Base-by-base conservation (phyloP, 441 rosid genomes). In the Bruguiera hainesii region DNA sequence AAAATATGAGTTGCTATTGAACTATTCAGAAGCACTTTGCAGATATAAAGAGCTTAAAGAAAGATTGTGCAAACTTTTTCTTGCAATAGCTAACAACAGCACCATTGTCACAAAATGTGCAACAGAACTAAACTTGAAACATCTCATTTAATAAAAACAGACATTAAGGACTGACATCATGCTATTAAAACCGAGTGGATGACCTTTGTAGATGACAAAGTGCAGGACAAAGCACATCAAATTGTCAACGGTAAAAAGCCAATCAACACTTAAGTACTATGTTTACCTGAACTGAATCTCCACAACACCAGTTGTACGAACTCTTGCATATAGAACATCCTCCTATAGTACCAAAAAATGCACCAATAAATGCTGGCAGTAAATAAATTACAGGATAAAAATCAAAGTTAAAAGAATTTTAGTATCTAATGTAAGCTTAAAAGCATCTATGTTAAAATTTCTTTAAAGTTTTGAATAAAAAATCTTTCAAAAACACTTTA, bases 221-320 rank as follows among this genome's bases (percentile, higher is more conserved):
- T 25, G 9, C 33, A 23, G 11, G 61, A 6, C 23, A 25, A 49
- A 26, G 53, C 37, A 61, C 6, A 66, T 37, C 23, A 66, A 28
- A 56, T 19, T 39, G 26, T 29, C 48, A 20, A 9, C 0, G 1
- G 26, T 15, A 50, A 51, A 39, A 55, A 20, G 16, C 4, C 18
- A 23, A 31, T 23, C 4, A 6, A 55, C 53, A 60, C 6, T 9
- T 39, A 75, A 28, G 33, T 49, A 39, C 37, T 55, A 51, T 65
- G 61, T 70, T 83, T 82, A 95, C 99, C 98, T 95, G 95, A 95
- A 95, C 78, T 95, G 97, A 74, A 95, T 91, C 82, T 95, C 97
- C 61, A 95, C 97, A 16, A 95, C 97, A 71, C 99, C 99, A 65
- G 98, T 89, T 57, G 99, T 95, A 66, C 99, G 98, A 71, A 95